Evolutionary conservation across 805 yeast genomes (phyloP).

Genomic region (Ogataea nitratoaversa): DNA sequence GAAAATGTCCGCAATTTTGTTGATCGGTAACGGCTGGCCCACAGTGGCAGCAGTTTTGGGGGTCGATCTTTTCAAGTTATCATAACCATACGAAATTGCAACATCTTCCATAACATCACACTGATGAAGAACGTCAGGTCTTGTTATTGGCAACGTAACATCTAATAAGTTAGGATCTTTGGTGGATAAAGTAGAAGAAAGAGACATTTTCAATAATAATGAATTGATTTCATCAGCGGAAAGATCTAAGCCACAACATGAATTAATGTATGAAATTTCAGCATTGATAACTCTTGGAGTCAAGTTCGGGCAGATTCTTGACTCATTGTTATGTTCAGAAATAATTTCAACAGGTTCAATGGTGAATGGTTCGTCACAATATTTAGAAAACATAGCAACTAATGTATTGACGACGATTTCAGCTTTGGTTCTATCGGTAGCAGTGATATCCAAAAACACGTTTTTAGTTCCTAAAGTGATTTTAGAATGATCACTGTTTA

Average conservation of each 20-base stretch:
- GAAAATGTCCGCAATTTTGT: slow-evolving; percentile 85
- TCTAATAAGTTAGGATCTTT: slow-evolving; percentile 47
- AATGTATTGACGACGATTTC: slow-evolving; percentile 89
- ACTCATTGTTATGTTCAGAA: slow-evolving; percentile 73
- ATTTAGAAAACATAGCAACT: slow-evolving; percentile 93
- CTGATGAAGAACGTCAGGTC: slow-evolving; percentile 93
- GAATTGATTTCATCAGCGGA: slow-evolving; percentile 61
- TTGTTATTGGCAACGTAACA: slow-evolving; percentile 83
- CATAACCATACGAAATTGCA: slow-evolving; percentile 93
- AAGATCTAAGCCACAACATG: slow-evolving; percentile 82
- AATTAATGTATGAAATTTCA: slow-evolving; percentile 81
- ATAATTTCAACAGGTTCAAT: slow-evolving; percentile 87
- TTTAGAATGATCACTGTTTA: slow-evolving; percentile 88
- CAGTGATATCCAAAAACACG: slow-evolving; percentile 90
- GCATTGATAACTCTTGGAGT: slow-evolving; percentile 65
- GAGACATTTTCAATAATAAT: slow-evolving; percentile 77
- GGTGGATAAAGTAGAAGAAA: slow-evolving; percentile 53
- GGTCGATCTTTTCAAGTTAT: slow-evolving; percentile 74
- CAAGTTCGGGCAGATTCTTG: slow-evolving; percentile 73
- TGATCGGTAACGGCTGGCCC: slow-evolving; percentile 86
- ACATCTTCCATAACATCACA: slow-evolving; percentile 99
- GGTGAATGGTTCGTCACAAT: slow-evolving; percentile 75
- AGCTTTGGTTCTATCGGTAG: slow-evolving; percentile 90
- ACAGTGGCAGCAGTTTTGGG: slow-evolving; percentile 76
- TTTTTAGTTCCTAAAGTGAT: slow-evolving; percentile 80